phyloP scores from a whole-genome alignment of 1,139 yeast genomes.

The Taphrina flavorubra region DNA sequence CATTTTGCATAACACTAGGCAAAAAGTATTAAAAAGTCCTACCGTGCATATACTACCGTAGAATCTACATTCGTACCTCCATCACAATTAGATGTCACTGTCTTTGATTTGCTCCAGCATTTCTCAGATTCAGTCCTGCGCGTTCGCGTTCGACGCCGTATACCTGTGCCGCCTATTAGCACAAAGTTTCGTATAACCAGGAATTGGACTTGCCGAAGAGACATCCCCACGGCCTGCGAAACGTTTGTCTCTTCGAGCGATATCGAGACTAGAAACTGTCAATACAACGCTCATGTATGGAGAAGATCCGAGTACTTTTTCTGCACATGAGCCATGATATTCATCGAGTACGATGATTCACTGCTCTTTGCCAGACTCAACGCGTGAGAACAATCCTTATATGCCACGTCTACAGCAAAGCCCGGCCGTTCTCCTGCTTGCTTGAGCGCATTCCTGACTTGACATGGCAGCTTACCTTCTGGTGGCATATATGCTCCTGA shows the following conservation, averaged over 20 bases:
- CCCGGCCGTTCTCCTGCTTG: conserved; percentile 44
- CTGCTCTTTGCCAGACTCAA: conserved; percentile 28
- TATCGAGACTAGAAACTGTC: conserved; percentile 8
- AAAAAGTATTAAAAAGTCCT: no score
- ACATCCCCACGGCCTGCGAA: conserved; percentile 48
- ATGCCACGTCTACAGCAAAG: conserved; percentile 48
- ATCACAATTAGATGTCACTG: background rate
- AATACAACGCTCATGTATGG: background rate
- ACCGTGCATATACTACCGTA: no score
- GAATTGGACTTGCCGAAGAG: conserved; percentile 44
- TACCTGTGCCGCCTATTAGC: conserved; percentile 26
- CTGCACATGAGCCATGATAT: conserved; percentile 21
- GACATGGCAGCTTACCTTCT: background rate
- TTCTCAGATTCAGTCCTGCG: conserved; percentile 47
- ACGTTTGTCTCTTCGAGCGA: conserved; percentile 46
- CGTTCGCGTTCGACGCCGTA: conserved; percentile 49
- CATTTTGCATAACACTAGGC: no score
- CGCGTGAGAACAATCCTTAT: conserved; percentile 48
- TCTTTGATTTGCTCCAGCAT: background rate
- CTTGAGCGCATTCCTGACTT: background rate
- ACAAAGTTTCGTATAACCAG: background rate
- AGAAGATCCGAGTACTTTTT: conserved; percentile 1
- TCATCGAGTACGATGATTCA: conserved; percentile 4
- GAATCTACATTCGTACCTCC: no score
- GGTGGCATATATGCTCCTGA: conserved; percentile 44